Conservation (phyloP, 768 basidiomycete genomes). For the Suillus tomentosus region DNA sequence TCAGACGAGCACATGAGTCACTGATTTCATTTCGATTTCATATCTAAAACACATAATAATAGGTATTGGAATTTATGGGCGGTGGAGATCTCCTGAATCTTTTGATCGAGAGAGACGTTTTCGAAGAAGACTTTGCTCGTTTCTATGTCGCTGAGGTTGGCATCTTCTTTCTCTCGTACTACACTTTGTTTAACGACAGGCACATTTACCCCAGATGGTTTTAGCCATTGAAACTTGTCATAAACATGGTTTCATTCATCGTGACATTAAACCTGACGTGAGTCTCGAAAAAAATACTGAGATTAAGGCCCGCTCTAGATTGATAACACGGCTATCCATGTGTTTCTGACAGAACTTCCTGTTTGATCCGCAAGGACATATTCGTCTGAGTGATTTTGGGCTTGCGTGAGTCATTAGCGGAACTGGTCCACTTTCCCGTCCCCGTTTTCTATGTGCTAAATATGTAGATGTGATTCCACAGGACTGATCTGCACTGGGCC, state of each 20-base stretch:
- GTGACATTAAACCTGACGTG: slow-evolving; percentile 96
- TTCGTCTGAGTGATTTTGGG: slow-evolving; percentile 94
- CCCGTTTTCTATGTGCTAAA: slow-evolving; percentile 21
- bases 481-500: slow-evolving; percentile 94
- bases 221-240: slow-evolving; percentile 93
- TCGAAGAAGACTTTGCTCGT: slow-evolving; percentile 87
- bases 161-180: slow-evolving; percentile 23
- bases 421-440: slow-evolving; percentile 18
- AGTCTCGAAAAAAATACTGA: slow-evolving; percentile 33
- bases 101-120: slow-evolving; percentile 88
- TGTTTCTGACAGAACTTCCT: slow-evolving; percentile 78
- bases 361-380: slow-evolving; percentile 91
- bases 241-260: slow-evolving; percentile 94
- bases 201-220: slow-evolving; percentile 70
- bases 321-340: slow-evolving; percentile 27
- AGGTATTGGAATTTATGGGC: slow-evolving; percentile 95
- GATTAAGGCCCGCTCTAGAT: slow-evolving; percentile 30
- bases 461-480: slow-evolving; percentile 34
- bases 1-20: slow-evolving; percentile 30
- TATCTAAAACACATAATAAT: slow-evolving; percentile 30
- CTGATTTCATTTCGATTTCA: slow-evolving; percentile 64
- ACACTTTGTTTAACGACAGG: slow-evolving; percentile 22
- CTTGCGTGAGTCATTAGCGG: slow-evolving; percentile 70
- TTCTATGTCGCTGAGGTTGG: slow-evolving; percentile 93
- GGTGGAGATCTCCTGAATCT: slow-evolving; percentile 96